Conservation (phyloP, 257 asterid species). For the Solanum tarapatanum region DNA sequence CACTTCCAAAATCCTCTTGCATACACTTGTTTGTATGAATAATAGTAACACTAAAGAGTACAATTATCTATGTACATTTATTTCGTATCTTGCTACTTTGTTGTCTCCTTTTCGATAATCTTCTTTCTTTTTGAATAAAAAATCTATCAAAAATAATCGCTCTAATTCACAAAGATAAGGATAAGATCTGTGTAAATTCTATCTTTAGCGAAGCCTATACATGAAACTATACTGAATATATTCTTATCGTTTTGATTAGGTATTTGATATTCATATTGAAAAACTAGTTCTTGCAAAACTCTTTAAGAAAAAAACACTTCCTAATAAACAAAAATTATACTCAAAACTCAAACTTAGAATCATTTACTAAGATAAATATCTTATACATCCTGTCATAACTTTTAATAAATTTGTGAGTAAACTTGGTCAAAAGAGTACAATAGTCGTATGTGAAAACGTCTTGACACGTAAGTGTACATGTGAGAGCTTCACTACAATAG, state of each 20-base stretch:
- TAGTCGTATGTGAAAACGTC: not conserved
- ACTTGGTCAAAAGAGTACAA: not conserved
- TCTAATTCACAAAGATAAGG: too few relatives aligned
- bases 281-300: not conserved
- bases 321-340: not conserved
- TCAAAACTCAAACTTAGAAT: not conserved
- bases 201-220: fast-evolving
- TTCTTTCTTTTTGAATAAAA: not conserved
- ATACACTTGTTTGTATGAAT: not conserved
- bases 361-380: too few relatives aligned
- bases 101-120: not conserved
- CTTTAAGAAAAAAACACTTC: not conserved
- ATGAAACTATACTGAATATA: not conserved
- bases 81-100: not conserved
- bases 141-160: not conserved
- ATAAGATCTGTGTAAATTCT: not conserved
- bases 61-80: not conserved
- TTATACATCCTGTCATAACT: too few relatives aligned
- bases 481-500: not conserved
- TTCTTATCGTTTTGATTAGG: not conserved
- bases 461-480: not conserved
- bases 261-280: not conserved
- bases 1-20: not conserved
- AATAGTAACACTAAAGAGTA: not conserved
- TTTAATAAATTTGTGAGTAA: not conserved